These are phyloP conservation scores for Pseudogymnoascus sp. DNA, from an alignment of 2,329 filamentous ascomycete genomes.

Conservation along the genomic window DNA sequence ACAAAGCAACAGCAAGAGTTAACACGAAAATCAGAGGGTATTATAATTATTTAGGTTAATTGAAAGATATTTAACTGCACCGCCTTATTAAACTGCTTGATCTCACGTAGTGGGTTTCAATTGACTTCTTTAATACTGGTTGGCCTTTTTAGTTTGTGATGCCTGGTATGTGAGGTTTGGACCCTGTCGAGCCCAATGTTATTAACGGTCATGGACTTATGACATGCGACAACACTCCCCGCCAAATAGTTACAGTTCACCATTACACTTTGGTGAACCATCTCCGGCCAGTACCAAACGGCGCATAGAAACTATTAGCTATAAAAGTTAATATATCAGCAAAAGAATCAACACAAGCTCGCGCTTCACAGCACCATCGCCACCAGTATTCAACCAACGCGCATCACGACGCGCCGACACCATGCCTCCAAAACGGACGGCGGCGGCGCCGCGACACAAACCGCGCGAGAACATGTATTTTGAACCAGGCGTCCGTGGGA, in stretches of 20 bases:
- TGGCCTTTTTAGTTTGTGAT: neutral
- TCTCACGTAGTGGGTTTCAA: neutral
- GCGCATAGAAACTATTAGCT: neutral
- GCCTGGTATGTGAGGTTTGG: neutral
- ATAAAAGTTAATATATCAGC: neutral
- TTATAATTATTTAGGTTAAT: neutral
- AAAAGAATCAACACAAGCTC: neutral
- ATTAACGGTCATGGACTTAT: neutral
- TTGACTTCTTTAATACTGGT: neutral
- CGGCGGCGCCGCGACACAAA: constrained; percentile 21
- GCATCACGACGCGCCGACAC: neutral
- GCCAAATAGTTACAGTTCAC: neutral
- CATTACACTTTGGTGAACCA: neutral
- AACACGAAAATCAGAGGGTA: neutral
- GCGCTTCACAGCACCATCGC: neutral
- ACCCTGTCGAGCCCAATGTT: neutral
- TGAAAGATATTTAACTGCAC: neutral
- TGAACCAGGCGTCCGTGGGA: constrained; percentile 42
- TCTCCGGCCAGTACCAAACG: neutral
- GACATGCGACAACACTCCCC: constrained; percentile 6
- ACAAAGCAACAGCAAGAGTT: neutral
- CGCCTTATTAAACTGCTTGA: neutral
- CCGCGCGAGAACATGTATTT: constrained; percentile 38
- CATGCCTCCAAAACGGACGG: constrained; percentile 8
- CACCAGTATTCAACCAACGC: neutral